These are phyloP conservation scores for Cyberlindnera misumaiensis DNA, from an alignment of 805 yeast genomes.

Conservation along the genomic window DNA sequence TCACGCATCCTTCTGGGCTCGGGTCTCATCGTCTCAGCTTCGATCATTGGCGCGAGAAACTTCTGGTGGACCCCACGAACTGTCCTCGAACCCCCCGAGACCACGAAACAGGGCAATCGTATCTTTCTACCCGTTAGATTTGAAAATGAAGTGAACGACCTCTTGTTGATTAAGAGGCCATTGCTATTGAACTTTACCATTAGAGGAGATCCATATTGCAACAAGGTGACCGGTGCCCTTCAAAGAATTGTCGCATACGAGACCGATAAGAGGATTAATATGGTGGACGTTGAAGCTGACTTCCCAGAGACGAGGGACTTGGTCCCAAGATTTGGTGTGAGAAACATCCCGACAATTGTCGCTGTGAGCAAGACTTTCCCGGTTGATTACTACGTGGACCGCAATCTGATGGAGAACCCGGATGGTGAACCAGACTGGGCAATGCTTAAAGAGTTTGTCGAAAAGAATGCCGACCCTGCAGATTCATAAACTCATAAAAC, in stretches of 20 bases:
- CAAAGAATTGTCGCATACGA: slow-evolving; percentile 43
- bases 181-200: slow-evolving; percentile 65
- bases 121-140: slow-evolving; percentile 48
- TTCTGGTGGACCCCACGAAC: slow-evolving; percentile 30
- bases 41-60: slow-evolving; percentile 17
- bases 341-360: slow-evolving; percentile 58
- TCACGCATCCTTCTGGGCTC: slow-evolving; percentile 22
- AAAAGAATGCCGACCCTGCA: slow-evolving; percentile 31
- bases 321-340: slow-evolving; percentile 48
- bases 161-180: slow-evolving; percentile 48
- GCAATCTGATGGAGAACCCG: slow-evolving; percentile 17
- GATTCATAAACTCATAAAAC: slow-evolving; percentile 9
- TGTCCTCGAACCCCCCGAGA: slow-evolving; percentile 32
- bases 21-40: slow-evolving; percentile 15
- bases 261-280: slow-evolving; percentile 45
- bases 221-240: slow-evolving; percentile 55
- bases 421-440: slow-evolving; percentile 37
- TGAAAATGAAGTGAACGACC: slow-evolving; percentile 51
- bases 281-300: slow-evolving; percentile 71
- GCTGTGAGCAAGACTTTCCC: slow-evolving; percentile 62
- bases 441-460: slow-evolving; percentile 37
- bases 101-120: slow-evolving; percentile 30
- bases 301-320: slow-evolving; percentile 49
- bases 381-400: slow-evolving; percentile 30
- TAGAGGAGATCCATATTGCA: slow-evolving; percentile 55